Conservation (phyloP, 768 basidiomycete genomes). For the Boletus sp. region DNA sequence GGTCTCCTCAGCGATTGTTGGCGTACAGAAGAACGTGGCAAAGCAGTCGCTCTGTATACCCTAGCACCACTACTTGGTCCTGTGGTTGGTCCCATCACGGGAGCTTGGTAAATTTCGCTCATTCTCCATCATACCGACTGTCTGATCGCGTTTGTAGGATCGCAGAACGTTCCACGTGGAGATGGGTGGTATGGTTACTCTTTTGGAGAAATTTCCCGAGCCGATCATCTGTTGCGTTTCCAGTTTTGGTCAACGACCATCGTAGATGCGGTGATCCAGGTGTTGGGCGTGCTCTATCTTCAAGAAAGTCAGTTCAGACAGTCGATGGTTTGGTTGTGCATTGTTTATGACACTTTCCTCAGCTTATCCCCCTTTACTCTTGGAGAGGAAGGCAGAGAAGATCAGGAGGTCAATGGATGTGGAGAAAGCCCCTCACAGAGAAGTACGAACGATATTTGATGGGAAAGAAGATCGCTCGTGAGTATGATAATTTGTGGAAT, state of each 20-base stretch:
- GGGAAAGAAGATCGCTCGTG: constrained; percentile 40
- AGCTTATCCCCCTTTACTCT: constrained; percentile 31
- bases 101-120: constrained; percentile 44
- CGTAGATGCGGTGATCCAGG: constrained; percentile 50
- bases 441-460: constrained; percentile 50
- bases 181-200: constrained; percentile 56
- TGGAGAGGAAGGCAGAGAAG: constrained; percentile 49
- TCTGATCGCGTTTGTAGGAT: constrained; percentile 35
- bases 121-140: neutral
- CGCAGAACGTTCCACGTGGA: constrained; percentile 60
- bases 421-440: constrained; percentile 40
- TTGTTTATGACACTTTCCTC: constrained; percentile 13
- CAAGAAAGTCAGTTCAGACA: constrained; percentile 52
- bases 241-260: constrained; percentile 70
- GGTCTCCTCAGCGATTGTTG: constrained; percentile 65
- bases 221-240: neutral
- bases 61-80: constrained; percentile 66
- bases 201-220: neutral
- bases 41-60: constrained; percentile 61
- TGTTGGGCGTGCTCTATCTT: constrained; percentile 52
- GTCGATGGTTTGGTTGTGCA: neutral
- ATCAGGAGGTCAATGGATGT: constrained; percentile 44
- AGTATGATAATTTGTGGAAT: constrained; percentile 17
- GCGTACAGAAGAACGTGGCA: constrained; percentile 57
- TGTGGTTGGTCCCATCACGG: constrained; percentile 58